Percentiles rank a stretch among this genome's conserved stretches.
These are phyloP conservation scores for Aspergillus spinulosporus DNA, from an alignment of 2,329 filamentous ascomycete genomes.

Conservation along the genomic window DNA sequence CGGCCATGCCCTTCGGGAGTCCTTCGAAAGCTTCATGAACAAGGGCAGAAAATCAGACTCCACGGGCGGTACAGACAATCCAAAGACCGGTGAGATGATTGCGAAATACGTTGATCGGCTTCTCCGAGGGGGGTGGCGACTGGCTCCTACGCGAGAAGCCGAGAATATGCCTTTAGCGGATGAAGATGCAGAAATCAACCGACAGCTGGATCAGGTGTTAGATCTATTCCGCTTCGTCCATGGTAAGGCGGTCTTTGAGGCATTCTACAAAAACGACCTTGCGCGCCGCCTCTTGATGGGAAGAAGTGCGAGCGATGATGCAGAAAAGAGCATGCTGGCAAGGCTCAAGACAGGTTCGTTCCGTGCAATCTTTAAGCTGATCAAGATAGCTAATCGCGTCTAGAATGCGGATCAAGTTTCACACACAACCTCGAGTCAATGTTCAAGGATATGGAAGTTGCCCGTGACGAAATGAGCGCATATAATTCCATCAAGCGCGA, in stretches of 20 bases:
- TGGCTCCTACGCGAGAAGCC: conserved; percentile 56
- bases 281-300: conserved; percentile 87
- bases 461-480: conserved; percentile 86
- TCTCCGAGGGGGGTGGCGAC: conserved; percentile 79
- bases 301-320: conserved; percentile 88
- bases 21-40: conserved; percentile 91
- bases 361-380: not conserved
- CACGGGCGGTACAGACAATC: conserved; percentile 77
- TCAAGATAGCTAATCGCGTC: conserved; percentile 4
- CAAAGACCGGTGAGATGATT: conserved; percentile 97
- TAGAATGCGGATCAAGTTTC: conserved; percentile 87
- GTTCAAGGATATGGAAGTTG: conserved; percentile 97
- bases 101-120: conserved; percentile 94
- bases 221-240: conserved; percentile 97
- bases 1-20: conserved; percentile 74
- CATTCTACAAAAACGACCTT: conserved; percentile 98
- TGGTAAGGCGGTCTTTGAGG: conserved; percentile 96
- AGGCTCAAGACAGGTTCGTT: conserved; percentile 71
- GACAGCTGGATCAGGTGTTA: conserved; percentile 86
- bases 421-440: conserved; percentile 98
- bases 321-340: conserved; percentile 91
- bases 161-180: conserved; percentile 65
- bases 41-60: conserved; percentile 70
- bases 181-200: conserved; percentile 88
- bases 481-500: conserved; percentile 71